A percentile compares a stretch with the other conserved stretches of the same genome.
These are phyloP conservation scores for Sisymbrium altissimum DNA, from an alignment of 345 rosid species.

Conservation along the genomic window DNA sequence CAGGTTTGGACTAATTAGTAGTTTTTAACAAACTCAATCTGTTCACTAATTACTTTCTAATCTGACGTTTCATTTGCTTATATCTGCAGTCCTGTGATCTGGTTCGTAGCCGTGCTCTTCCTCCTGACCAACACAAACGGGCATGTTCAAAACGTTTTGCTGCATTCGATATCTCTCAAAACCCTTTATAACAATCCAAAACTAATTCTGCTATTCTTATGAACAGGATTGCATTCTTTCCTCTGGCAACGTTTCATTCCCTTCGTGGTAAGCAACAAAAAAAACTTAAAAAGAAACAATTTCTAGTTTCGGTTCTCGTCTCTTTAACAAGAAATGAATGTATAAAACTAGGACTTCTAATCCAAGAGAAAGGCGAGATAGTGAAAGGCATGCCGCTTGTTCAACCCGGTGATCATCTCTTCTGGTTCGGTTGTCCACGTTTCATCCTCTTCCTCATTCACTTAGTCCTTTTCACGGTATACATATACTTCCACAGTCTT, in stretches of 20 bases:
- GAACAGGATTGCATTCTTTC: constrained; percentile 69
- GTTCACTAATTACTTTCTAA: not conserved
- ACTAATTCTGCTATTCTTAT: constrained; percentile 1
- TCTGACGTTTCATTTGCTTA: not conserved
- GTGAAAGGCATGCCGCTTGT: constrained; percentile 84
- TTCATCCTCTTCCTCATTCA: constrained; percentile 83
- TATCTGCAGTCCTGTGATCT: constrained; percentile 69
- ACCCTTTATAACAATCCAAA: not conserved
- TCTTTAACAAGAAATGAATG: not conserved
- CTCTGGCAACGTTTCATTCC: constrained; percentile 91
- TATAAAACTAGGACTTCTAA: constrained; percentile 53
- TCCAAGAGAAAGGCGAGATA: constrained; percentile 72
- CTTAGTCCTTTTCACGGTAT: constrained; percentile 84
- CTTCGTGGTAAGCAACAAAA: constrained; percentile 56
- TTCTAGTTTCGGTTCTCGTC: not conserved
- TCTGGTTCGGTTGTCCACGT: constrained; percentile 87
- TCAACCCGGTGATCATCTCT: constrained; percentile 74
- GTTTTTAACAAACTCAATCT: not conserved
- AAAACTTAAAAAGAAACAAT: not conserved
- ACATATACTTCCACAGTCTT: not conserved
- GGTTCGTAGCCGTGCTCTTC: constrained; percentile 77
- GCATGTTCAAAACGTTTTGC: not conserved
- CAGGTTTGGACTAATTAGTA: constrained; percentile 39
- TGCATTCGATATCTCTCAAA: not conserved
- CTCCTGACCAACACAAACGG: constrained; percentile 70